Evolutionary conservation across 1,284 basidiomycete genomes (phyloP).

Genomic region (Heliocybe sulcata): DNA sequence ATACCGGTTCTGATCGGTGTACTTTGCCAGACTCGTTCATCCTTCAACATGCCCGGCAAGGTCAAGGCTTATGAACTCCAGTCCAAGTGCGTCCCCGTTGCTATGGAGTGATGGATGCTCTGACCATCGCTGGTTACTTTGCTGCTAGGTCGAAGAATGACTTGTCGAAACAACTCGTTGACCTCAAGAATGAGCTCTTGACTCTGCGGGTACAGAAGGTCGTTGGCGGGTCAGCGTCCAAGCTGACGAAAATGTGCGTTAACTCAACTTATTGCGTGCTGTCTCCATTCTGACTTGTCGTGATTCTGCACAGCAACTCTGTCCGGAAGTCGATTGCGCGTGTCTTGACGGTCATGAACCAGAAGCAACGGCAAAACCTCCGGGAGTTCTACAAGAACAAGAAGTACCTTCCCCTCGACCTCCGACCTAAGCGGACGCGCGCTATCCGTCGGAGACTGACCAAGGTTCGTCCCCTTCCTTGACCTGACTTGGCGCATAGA

Average conservation of each 20-base stretch:
- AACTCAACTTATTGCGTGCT: background rate
- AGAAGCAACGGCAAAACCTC: constrained; percentile 95
- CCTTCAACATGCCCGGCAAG: constrained; percentile 69
- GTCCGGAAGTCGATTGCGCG: constrained; percentile 99
- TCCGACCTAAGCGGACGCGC: constrained; percentile 97
- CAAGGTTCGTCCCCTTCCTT: constrained; percentile 47
- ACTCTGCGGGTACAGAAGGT: constrained; percentile 96
- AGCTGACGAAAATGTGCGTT: constrained; percentile 95
- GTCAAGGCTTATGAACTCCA: constrained; percentile 98
- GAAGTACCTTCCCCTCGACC: constrained; percentile 96
- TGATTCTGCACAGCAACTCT: constrained; percentile 59
- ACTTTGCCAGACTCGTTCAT: background rate
- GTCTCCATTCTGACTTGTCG: constrained; percentile 1
- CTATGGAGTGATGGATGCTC: background rate
- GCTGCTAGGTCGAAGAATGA: constrained; percentile 87
- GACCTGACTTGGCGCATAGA: constrained; percentile 3
- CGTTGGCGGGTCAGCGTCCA: constrained; percentile 91
- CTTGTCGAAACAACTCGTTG: constrained; percentile 90
- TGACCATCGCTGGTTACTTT: constrained; percentile 5
- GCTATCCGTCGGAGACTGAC: constrained; percentile 96
- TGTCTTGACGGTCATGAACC: constrained; percentile 97
- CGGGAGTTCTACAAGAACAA: constrained; percentile 98
- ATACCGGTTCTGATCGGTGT: constrained; percentile 1
- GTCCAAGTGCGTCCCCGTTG: constrained; percentile 70
- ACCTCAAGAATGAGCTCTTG: constrained; percentile 96